Evolutionary conservation across 306 rosid species (phyloP).

Genomic region (Prunus fruticosa): DNA sequence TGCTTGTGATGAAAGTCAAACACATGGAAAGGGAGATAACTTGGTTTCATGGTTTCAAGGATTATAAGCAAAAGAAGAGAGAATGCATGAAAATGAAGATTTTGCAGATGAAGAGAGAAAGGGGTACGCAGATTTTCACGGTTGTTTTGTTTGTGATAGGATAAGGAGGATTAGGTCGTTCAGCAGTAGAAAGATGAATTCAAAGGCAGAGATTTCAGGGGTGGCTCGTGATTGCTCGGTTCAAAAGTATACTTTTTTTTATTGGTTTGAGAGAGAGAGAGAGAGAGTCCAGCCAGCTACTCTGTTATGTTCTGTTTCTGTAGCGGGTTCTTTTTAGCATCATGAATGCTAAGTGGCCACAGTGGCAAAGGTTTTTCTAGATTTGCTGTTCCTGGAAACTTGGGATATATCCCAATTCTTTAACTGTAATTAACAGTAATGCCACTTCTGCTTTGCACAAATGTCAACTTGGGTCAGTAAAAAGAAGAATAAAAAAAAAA

Average conservation of each 20-base stretch:
- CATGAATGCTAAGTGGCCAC: conserved; percentile 61
- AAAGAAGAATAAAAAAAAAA: background rate
- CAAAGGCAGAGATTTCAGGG: conserved; percentile 64
- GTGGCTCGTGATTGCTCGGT: conserved; percentile 78
- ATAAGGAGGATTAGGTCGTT: conserved; percentile 68
- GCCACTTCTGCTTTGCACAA: conserved; percentile 21
- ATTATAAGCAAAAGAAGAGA: conserved; percentile 35
- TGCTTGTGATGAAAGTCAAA: conserved; percentile 21
- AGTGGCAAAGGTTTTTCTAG: conserved; percentile 34
- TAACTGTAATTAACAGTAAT: conserved; percentile 34
- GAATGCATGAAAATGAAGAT: conserved; percentile 30
- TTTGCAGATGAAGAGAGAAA: conserved; percentile 32
- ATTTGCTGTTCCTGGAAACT: conserved; percentile 21
- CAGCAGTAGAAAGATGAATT: conserved; percentile 70
- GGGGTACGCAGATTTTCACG: conserved; percentile 46
- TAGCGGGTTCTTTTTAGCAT: conserved; percentile 44
- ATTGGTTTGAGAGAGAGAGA: conserved; percentile 15
- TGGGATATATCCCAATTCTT: conserved; percentile 40
- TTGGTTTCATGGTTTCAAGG: conserved; percentile 41
- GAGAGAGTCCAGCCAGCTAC: conserved; percentile 36
- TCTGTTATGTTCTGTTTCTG: conserved; percentile 27
- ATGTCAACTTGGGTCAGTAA: background rate
- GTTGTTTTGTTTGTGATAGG: conserved; percentile 41
- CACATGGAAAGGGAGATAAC: background rate
- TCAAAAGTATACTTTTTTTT: conserved; percentile 48